These are phyloP conservation scores for Fusarium anthophilum DNA, from an alignment of 2,329 filamentous ascomycete species.

Conservation along the genomic window DNA sequence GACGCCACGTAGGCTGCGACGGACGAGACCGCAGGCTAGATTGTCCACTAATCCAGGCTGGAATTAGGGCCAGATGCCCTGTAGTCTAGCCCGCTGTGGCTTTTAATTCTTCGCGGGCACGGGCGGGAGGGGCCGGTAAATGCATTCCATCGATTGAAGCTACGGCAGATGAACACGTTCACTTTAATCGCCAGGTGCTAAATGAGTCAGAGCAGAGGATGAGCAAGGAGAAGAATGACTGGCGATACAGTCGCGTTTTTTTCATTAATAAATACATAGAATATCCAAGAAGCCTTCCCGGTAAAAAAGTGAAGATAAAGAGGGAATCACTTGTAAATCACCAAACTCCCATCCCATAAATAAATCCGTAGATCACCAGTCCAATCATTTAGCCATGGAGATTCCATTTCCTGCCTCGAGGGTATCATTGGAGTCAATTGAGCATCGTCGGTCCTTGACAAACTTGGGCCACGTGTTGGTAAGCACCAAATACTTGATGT, in stretches of 20 bases:
- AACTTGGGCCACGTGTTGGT: conserved; percentile 76
- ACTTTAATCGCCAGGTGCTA: accelerated
- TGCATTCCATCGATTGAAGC: not conserved
- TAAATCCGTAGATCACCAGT: not conserved
- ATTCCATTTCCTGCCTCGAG: conserved; percentile 35
- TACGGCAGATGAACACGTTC: not conserved
- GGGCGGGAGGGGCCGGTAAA: conserved; percentile 6
- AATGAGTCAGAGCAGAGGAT: not conserved
- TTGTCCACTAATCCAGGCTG: not conserved
- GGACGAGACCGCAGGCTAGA: not conserved
- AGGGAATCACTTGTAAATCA: conserved; percentile 29
- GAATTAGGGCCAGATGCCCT: not conserved
- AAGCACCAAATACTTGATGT: conserved; percentile 73
- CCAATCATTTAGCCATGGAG: not conserved
- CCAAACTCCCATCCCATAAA: conserved; percentile 25
- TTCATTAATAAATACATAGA: conserved; percentile 29
- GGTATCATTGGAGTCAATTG: conserved; percentile 43
- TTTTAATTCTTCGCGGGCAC: not conserved
- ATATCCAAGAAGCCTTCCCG: conserved; percentile 11
- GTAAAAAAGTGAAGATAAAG: not conserved
- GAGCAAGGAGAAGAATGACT: conserved; percentile 14
- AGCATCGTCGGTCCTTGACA: conserved; percentile 54
- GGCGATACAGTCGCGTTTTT: conserved; percentile 1
- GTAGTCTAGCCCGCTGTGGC: not conserved
- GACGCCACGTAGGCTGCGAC: conserved; percentile 1